phyloP scores from a whole-genome alignment of 2,329 filamentous ascomycete species.

The Colletotrichum magnum region DNA sequence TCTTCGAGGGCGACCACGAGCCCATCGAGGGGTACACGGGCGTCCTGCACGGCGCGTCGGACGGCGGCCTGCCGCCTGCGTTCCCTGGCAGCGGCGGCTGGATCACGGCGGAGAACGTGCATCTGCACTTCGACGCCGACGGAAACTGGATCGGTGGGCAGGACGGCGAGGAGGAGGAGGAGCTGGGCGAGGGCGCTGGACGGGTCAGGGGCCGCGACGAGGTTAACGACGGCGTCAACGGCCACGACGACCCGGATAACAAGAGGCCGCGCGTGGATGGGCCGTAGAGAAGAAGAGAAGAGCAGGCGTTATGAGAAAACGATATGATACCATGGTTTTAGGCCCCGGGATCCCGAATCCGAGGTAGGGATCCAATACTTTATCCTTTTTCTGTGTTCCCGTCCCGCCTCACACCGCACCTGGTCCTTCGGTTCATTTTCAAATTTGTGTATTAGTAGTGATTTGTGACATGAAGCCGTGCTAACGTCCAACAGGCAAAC shows the following conservation, averaged over 20 bases:
- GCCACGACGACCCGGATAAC: conserved; percentile 59
- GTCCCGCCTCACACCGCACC: neutral
- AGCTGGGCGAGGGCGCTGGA: conserved; percentile 75
- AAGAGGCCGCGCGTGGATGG: conserved; percentile 63
- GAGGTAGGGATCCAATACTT: conserved; percentile 23
- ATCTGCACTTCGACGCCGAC: conserved; percentile 84
- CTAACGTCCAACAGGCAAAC: conserved; percentile 23
- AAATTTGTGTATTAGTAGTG: neutral
- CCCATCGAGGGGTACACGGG: conserved; percentile 70
- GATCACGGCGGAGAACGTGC: conserved; percentile 94
- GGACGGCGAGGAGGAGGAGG: conserved; percentile 56
- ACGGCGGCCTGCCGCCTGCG: conserved; percentile 72
- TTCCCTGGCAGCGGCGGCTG: conserved; percentile 83
- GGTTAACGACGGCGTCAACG: conserved; percentile 62
- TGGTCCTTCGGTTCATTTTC: too few species aligned
- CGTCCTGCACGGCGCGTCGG: conserved; percentile 62
- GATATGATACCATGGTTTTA: conserved; percentile 33
- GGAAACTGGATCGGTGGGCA: conserved; percentile 79
- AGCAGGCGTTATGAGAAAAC: conserved; percentile 9
- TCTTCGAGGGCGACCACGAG: conserved; percentile 71
- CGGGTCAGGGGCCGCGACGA: conserved; percentile 69
- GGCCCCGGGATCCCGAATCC: conserved; percentile 1
- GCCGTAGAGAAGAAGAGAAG: conserved; percentile 4
- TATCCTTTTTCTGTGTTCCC: neutral
- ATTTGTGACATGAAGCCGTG: conserved; percentile 10